Evolutionary conservation across 108 stramenopile species (phyloP), one percentile per base, ranked within the genome.

Genomic region (Nannochloropsis salina): DNA sequence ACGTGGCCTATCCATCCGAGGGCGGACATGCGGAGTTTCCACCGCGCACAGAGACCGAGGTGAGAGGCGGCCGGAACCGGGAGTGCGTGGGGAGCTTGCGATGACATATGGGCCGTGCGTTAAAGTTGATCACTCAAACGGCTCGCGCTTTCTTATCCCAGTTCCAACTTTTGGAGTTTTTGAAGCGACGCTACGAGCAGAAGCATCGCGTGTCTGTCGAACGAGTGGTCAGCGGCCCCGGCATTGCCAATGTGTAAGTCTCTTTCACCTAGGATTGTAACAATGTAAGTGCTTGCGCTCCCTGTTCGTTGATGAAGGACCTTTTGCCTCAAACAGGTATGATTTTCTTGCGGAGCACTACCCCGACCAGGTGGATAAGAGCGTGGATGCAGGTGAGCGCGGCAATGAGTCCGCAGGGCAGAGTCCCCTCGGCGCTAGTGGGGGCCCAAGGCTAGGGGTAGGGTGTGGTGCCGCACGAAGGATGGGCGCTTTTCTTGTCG

Each of bases 21-120:
- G 98, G 98, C n/a, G 97, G 97, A 0, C 98, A 99, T 80, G 93
- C 94, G 10, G 98, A 97, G 85, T 97, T 94, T 84, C 93, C 94
- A 20, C 96, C 98, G 15, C 91, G 97, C 11, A 88, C 45, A 40
- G 91, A 93, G 42, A 81, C 96, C 42, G 94, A 96, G 91, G 83
- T 93, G 47, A 92, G 61, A n/a, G 15, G 61, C 20, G n/a, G n/a
- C 20, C 20, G 61, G n/a, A 74, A 2, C 20, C 15, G 61, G n/a
- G 61, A 74, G 61, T 4, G 61, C 20, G 61, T n/a, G 61, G 61
- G 61, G 61, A 74, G 8, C 3, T 0, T 31, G 31, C 31, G 31
- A 31, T 0, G 31, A 31, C 31, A 31, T 31, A 31, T 31, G 1
- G 31, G 31, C 31, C 0, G 31, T 31, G 31, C 31, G 31, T 31